A percentile compares a stretch with the other conserved stretches of the same genome.
phyloP scores from a whole-genome alignment of 495 filamentous ascomycete species.

The Neurospora tetrasperma region DNA sequence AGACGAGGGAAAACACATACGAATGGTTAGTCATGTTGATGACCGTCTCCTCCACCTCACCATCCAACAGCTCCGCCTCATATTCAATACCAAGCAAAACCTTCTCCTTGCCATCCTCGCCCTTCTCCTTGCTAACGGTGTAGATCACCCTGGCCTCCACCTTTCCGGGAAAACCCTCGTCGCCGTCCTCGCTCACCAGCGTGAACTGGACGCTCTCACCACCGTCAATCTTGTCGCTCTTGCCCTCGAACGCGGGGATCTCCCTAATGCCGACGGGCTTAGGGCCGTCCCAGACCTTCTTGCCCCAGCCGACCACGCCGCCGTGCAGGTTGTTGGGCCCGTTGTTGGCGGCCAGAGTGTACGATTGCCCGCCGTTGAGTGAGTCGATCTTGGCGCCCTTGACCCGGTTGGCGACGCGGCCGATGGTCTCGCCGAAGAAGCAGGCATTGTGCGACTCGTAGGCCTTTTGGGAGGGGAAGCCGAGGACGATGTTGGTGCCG shows the following conservation, averaged over 20 bases:
- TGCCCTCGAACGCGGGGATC: slow-evolving; percentile 36
- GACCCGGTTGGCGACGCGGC: slow-evolving; percentile 83
- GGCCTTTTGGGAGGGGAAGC: slow-evolving; percentile 60
- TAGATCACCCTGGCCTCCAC: slow-evolving; percentile 74
- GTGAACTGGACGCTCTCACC: slow-evolving; percentile 69
- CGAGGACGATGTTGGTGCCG: slow-evolving; percentile 75
- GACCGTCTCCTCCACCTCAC: slow-evolving; percentile 66
- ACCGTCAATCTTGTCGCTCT: slow-evolving; percentile 52
- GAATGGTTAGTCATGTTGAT: slow-evolving; percentile 93
- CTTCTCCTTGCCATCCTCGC: slow-evolving; percentile 45
- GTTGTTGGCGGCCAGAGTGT: slow-evolving; percentile 64
- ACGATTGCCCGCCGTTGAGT: slow-evolving; percentile 59
- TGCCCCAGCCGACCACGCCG: slow-evolving; percentile 73
- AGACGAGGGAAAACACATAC: slow-evolving; percentile 35
- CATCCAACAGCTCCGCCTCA: slow-evolving; percentile 70
- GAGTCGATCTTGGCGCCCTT: slow-evolving; percentile 56
- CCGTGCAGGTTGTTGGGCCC: slow-evolving; percentile 75
- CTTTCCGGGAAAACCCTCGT: slow-evolving; percentile 79
- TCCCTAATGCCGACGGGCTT: slow-evolving; percentile 39
- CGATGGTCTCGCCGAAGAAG: slow-evolving; percentile 89
- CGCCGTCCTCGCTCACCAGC: slow-evolving; percentile 60
- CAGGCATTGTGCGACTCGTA: slow-evolving; percentile 66
- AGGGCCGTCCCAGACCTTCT: slow-evolving; percentile 72
- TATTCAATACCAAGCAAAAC: slow-evolving; percentile 75
- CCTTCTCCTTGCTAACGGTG: slow-evolving; percentile 52